These are phyloP conservation scores for Fragaria ananassa DNA, from an alignment of 306 rosid species.

Conservation along the genomic window DNA sequence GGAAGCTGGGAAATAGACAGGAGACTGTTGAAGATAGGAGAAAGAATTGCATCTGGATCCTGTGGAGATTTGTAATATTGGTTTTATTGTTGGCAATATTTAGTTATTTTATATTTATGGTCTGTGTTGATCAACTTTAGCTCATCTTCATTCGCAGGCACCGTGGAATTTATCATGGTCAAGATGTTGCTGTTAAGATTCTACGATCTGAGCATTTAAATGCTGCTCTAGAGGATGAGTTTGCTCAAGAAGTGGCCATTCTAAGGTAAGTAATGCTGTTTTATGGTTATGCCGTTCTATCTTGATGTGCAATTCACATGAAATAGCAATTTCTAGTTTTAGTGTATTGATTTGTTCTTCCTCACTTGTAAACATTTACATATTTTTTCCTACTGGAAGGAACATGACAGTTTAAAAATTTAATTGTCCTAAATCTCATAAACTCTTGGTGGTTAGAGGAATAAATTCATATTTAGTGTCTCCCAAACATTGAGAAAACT, in stretches of 20 bases:
- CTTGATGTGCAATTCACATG: neutral
- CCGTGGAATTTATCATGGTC: constrained; percentile 78
- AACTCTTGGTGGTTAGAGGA: neutral
- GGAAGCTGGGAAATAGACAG: constrained; percentile 95
- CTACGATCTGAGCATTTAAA: constrained; percentile 79
- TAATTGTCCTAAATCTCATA: neutral
- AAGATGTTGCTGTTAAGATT: constrained; percentile 97
- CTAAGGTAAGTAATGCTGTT: constrained; percentile 50
- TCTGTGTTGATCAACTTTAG: constrained; percentile 19
- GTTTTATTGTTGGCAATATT: constrained; percentile 21
- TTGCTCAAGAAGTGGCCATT: constrained; percentile 93
- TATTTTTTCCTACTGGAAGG: neutral
- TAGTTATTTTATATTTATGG: neutral
- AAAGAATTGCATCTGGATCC: constrained; percentile 92
- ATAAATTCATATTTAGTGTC: neutral
- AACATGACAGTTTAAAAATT: neutral
- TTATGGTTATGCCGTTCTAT: neutral
- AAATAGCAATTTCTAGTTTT: neutral
- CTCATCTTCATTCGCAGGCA: constrained; percentile 44
- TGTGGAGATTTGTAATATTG: constrained; percentile 92
- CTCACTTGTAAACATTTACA: neutral
- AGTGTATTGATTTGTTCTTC: neutral
- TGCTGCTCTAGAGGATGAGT: constrained; percentile 81
- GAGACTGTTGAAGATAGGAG: constrained; percentile 80
- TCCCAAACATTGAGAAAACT: neutral